Evolutionary conservation across 768 basidiomycete species (phyloP).

Genomic region (Rhizopogon salebrosus): DNA sequence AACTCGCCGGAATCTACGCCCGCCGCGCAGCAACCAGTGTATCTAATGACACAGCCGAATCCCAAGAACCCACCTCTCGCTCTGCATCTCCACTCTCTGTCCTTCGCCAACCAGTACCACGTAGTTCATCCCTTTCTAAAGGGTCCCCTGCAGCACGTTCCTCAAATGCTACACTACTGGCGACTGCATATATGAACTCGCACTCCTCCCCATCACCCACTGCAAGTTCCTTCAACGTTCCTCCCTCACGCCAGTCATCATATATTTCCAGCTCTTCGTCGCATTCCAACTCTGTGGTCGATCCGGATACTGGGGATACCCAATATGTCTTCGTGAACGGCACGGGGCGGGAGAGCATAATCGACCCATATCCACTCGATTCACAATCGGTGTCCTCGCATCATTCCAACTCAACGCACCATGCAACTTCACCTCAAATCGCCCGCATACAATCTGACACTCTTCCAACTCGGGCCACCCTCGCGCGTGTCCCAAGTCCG

Average conservation of each 20-base stretch:
- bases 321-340: conserved; percentile 24
- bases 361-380: conserved; percentile 19
- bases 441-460: conserved; percentile 16
- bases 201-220: not conserved
- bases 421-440: conserved; percentile 20
- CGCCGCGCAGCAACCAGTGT: conserved; percentile 20
- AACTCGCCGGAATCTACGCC: conserved; percentile 56
- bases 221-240: not conserved
- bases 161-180: not conserved
- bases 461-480: conserved; percentile 1
- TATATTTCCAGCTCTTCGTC: not conserved
- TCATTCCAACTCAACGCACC: conserved; percentile 12
- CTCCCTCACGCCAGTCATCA: not conserved
- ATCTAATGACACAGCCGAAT: conserved; percentile 6
- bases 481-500: conserved; percentile 15
- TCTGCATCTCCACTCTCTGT: conserved; percentile 24
- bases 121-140: conserved; percentile 17
- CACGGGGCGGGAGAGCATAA: conserved; percentile 12
- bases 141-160: not conserved
- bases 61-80: not conserved
- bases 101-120: conserved; percentile 19
- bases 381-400: conserved; percentile 18
- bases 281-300: not conserved
- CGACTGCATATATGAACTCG: not conserved
- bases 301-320: not conserved